Conservation (phyloP, 176 grass and related monocot genomes). For the Phragmites australis region DNA sequence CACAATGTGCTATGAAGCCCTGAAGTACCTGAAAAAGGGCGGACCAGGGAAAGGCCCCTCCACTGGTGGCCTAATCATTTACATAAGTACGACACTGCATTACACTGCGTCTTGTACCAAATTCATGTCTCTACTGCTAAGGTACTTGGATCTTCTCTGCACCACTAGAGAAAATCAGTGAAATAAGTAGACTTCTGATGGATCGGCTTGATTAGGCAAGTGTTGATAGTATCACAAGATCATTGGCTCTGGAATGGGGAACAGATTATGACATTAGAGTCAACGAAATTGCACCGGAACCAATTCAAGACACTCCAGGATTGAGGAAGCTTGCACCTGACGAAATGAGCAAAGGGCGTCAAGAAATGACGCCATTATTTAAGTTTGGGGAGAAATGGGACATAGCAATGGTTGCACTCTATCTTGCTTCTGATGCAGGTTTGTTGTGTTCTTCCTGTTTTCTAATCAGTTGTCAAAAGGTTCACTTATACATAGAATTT, state of each 20-base stretch:
- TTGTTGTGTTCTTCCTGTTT: not conserved
- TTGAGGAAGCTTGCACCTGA: slow-evolving; percentile 91
- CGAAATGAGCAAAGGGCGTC: slow-evolving; percentile 60
- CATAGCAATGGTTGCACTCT: slow-evolving; percentile 88
- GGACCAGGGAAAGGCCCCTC: slow-evolving; percentile 60
- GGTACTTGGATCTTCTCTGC: slow-evolving; percentile 42
- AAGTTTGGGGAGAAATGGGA: slow-evolving; percentile 82
- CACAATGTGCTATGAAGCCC: slow-evolving; percentile 84
- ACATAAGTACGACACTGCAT: slow-evolving; percentile 92
- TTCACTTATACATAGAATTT: not conserved
- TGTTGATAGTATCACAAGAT: slow-evolving; percentile 94
- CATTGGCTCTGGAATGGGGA: slow-evolving; percentile 91
- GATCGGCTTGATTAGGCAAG: slow-evolving; percentile 54
- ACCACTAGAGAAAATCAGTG: not conserved
- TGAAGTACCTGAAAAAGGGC: slow-evolving; percentile 89
- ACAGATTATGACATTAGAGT: slow-evolving; percentile 93
- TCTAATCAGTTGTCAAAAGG: not conserved
- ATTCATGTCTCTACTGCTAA: slow-evolving; percentile 87
- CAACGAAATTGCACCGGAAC: slow-evolving; percentile 86
- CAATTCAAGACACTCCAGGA: slow-evolving; percentile 80
- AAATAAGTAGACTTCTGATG: slow-evolving; percentile 16
- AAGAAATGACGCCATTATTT: slow-evolving; percentile 57
- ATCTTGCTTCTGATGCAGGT: slow-evolving; percentile 94
- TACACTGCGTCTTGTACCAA: slow-evolving; percentile 91
- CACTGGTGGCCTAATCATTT: slow-evolving; percentile 76